Evolutionary conservation across 306 rosid species (phyloP), one percentile per base, ranked within the genome.

Genomic region (Trifolium subterraneum): DNA sequence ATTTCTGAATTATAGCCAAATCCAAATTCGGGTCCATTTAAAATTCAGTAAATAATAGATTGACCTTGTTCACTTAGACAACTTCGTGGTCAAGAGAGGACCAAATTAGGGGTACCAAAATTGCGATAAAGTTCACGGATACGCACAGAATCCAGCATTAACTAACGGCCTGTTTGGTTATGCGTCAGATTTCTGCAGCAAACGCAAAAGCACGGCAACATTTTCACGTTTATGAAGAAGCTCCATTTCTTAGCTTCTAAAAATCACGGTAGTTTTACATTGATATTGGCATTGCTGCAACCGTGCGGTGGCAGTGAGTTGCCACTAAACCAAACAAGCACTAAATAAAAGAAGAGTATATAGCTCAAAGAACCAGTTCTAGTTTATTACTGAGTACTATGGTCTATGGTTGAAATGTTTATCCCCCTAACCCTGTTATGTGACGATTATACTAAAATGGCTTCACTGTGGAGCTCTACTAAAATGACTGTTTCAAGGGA

Each of bases 11-110:
- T 56, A 74, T 29, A 42, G 41, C 35, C 3, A 25, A 27, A 38
- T 51, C 62, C 36, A 47, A 41, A 20, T 41, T 60, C 10, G 19
- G 83, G 64, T 47, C 38, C 65, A 38, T 41, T 44, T 16, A 68
- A 50, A 7, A 64, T 61, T 51, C 39, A 50, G 41, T 6, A 23
- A 18, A 6, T 16, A 18, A 13, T 44, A 44, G 38, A 68, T 13
- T 25, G 31, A 14, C 71, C 59, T 47, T n/a, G 18, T 44, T 48
- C 38, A 71, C 67, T 54, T n/a, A 41, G 70, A 10, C n/a, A 60
- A 61, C 7, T 44, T 25, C 27, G 41, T 19, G 65, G 42, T 45
- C 39, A 79, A 11, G 51, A 54, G 45, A 29, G 33, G 33, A 4
- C 33, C 33, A 29, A 29, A 36, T 8, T 8, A 36, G 10, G 39